A percentile compares a stretch with the other conserved stretches of the same genome.
phyloP scores from a whole-genome alignment of 495 filamentous ascomycete species.

The Neurospora sp. region DNA sequence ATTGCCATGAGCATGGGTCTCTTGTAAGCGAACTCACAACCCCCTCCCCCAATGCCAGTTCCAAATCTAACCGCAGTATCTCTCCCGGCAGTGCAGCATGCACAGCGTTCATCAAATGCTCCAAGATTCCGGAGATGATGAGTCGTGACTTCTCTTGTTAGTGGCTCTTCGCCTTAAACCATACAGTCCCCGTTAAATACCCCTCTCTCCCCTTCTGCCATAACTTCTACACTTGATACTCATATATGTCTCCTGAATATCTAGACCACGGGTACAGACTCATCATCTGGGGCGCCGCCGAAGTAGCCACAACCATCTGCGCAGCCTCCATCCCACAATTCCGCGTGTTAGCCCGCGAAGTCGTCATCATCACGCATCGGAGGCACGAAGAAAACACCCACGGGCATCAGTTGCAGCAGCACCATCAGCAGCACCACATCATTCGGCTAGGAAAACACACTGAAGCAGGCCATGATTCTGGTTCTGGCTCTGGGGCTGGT shows the following conservation, averaged over 20 bases:
- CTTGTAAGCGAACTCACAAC: constrained; percentile 18
- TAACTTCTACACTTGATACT: neutral
- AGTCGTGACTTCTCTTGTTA: constrained; percentile 16
- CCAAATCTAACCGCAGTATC: neutral
- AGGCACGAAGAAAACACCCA: neutral
- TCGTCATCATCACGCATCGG: constrained; percentile 3
- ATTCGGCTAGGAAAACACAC: neutral
- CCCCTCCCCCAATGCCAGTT: neutral
- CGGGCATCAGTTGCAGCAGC: neutral
- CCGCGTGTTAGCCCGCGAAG: constrained; percentile 19
- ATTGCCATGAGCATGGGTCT: constrained; percentile 33
- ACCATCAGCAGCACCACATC: neutral
- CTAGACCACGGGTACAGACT: constrained; percentile 19
- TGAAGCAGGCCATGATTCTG: neutral
- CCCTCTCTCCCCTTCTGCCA: too few species aligned
- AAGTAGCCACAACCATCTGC: constrained; percentile 25
- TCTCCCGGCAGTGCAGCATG: constrained; percentile 14
- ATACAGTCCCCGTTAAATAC: constrained; percentile 2
- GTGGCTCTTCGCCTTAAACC: neutral
- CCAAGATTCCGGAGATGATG: constrained; percentile 11
- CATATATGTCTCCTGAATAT: neutral
- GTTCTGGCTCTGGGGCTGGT: neutral
- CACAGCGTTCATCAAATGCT: constrained; percentile 21
- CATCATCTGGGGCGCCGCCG: constrained; percentile 19
- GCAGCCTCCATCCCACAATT: constrained; percentile 26